Conservation (phyloP, 2,329 filamentous ascomycete genomes). For the Pleomassaria siparia region DNA sequence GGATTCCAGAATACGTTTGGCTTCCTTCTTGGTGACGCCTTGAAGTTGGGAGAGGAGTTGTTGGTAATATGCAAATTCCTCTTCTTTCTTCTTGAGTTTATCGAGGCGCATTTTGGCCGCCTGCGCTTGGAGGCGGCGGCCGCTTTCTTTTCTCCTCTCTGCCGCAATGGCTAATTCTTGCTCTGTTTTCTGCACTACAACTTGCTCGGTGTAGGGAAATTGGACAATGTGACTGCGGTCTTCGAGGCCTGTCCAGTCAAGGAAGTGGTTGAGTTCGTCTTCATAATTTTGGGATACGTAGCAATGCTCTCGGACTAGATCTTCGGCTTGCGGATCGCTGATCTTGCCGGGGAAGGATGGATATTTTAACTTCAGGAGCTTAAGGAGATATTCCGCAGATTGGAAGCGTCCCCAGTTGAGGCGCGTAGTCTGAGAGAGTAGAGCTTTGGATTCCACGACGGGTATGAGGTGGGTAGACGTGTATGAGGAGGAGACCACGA, state of each 20-base stretch:
- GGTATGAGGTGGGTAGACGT: constrained; percentile 95
- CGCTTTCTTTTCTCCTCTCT: constrained; percentile 93
- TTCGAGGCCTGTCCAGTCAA: constrained; percentile 91
- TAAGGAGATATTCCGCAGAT: constrained; percentile 85
- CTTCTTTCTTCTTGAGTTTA: constrained; percentile 92
- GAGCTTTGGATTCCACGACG: constrained; percentile 80
- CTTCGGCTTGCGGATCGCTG: constrained; percentile 81
- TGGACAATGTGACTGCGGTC: constrained; percentile 88
- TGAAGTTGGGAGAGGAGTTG: constrained; percentile 72
- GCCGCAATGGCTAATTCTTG: constrained; percentile 89
- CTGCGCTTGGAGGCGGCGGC: constrained; percentile 87
- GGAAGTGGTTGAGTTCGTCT: constrained; percentile 69
- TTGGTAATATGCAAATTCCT: constrained; percentile 92
- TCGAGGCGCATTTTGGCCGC: constrained; percentile 97
- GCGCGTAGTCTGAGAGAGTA: constrained; percentile 81
- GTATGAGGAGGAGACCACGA: constrained; percentile 89
- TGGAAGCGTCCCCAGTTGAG: constrained; percentile 96
- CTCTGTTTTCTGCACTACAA: constrained; percentile 87
- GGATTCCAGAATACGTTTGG: constrained; percentile 78
- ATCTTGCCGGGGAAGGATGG: constrained; percentile 85
- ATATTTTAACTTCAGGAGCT: constrained; percentile 89
- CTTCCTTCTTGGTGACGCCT: constrained; percentile 83
- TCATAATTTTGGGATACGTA: constrained; percentile 87
- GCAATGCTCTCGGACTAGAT: constrained; percentile 84
- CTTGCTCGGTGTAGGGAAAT: constrained; percentile 89